Evolutionary conservation across 306 rosid species (phyloP).

Genomic region (Dryas drummondii): DNA sequence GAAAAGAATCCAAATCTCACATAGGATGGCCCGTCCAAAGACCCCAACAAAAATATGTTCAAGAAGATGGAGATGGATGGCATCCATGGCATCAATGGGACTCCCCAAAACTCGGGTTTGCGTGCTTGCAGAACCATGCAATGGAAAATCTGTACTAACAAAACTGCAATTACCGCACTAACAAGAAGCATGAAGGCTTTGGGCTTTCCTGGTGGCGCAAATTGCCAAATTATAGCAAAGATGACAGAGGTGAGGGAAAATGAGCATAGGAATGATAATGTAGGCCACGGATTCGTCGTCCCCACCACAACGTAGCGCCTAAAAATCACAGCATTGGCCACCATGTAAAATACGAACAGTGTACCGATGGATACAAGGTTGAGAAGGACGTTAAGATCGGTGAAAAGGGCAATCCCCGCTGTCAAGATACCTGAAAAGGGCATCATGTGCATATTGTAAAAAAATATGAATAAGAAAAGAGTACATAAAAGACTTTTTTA

Average conservation of each 20-base stretch:
- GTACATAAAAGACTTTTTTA: neutral
- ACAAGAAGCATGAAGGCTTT: slow-evolving; percentile 52
- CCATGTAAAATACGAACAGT: slow-evolving; percentile 96
- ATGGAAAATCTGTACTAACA: slow-evolving; percentile 54
- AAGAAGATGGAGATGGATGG: slow-evolving; percentile 77
- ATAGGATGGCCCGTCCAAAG: slow-evolving; percentile 69
- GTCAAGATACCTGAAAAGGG: slow-evolving; percentile 77
- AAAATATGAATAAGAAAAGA: slow-evolving; percentile 7
- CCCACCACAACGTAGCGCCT: slow-evolving; percentile 73
- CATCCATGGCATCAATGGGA: slow-evolving; percentile 96
- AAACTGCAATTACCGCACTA: slow-evolving; percentile 46
- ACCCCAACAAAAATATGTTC: slow-evolving; percentile 72
- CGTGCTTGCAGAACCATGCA: slow-evolving; percentile 74
- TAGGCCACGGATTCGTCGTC: slow-evolving; percentile 82
- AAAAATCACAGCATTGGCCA: slow-evolving; percentile 82
- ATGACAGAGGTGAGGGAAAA: slow-evolving; percentile 55
- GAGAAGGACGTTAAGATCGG: slow-evolving; percentile 70
- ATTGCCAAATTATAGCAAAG: slow-evolving; percentile 73
- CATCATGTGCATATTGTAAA: slow-evolving; percentile 17
- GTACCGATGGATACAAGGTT: slow-evolving; percentile 89
- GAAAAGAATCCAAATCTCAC: slow-evolving; percentile 75
- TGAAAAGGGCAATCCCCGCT: slow-evolving; percentile 81
- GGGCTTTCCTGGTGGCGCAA: slow-evolving; percentile 51
- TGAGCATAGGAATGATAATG: slow-evolving; percentile 71
- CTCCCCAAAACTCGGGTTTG: slow-evolving; percentile 93